Evolutionary conservation across 208 protist genomes (phyloP).

Genomic region (Kentomonas sorsogonicus): DNA sequence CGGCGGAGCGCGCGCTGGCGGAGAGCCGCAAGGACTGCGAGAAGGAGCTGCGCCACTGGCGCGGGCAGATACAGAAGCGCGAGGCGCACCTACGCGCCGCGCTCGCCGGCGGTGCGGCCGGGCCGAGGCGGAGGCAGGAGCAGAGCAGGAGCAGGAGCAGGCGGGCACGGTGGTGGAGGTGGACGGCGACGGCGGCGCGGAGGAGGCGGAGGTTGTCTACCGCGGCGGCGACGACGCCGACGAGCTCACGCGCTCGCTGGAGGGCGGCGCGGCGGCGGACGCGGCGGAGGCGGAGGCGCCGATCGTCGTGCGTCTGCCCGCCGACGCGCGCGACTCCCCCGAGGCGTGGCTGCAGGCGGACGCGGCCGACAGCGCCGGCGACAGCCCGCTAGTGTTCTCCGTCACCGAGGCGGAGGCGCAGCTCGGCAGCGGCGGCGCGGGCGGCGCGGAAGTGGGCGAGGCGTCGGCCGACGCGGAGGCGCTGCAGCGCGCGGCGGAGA

Average conservation of each 20-base stretch:
- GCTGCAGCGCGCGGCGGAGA: too few relatives aligned
- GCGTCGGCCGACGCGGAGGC: too few relatives aligned
- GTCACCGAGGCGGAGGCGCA: too few relatives aligned
- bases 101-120: conserved; percentile 4
- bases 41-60: conserved; percentile 32
- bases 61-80: conserved; percentile 28
- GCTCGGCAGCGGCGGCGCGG: too few relatives aligned
- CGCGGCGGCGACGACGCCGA: background rate
- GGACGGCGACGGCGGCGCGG: background rate
- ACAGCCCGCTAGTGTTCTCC: too few relatives aligned
- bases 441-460: too few relatives aligned
- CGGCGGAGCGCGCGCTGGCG: conserved; percentile 51
- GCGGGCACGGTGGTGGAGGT: background rate
- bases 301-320: too few relatives aligned
- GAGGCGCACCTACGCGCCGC: conserved; percentile 17
- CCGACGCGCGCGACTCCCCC: too few relatives aligned
- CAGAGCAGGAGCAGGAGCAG: background rate
- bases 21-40: conserved; percentile 38
- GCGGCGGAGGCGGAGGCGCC: too few relatives aligned
- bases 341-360: too few relatives aligned
- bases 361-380: too few relatives aligned
- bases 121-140: conserved; percentile 1
- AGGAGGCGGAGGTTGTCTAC: background rate
- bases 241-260: background rate
- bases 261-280: background rate